phyloP scores from a whole-genome alignment of 768 basidiomycete species.

The Mycena vitilis region DNA sequence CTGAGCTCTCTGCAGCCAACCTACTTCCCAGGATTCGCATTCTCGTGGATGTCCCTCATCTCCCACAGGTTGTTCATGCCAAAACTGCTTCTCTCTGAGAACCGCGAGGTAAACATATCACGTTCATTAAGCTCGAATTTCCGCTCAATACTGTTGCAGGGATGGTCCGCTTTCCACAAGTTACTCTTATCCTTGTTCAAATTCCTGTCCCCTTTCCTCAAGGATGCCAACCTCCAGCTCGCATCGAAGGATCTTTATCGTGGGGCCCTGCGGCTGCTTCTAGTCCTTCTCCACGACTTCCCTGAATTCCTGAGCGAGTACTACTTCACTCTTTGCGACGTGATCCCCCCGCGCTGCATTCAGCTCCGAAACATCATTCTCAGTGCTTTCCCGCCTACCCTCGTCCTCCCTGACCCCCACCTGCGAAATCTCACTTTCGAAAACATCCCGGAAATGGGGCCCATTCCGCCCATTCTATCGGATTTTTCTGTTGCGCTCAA shows the following conservation, averaged over 20 bases:
- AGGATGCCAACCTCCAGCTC: slow-evolving; percentile 80
- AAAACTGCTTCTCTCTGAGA: slow-evolving; percentile 86
- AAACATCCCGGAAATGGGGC: slow-evolving; percentile 88
- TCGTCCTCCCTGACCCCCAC: slow-evolving; percentile 88
- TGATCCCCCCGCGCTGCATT: slow-evolving; percentile 91
- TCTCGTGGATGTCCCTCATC: slow-evolving; percentile 97
- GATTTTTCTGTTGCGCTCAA: slow-evolving; percentile 90
- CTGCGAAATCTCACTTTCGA: slow-evolving; percentile 81
- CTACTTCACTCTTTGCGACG: slow-evolving; percentile 95
- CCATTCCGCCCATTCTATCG: slow-evolving; percentile 89
- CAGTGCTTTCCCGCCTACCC: slow-evolving; percentile 89
- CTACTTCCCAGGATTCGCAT: slow-evolving; percentile 97
- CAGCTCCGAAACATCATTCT: slow-evolving; percentile 97
- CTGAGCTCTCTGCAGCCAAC: slow-evolving; percentile 96
- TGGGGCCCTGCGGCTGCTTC: slow-evolving; percentile 88
- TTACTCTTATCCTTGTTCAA: slow-evolving; percentile 93
- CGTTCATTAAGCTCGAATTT: slow-evolving; percentile 15
- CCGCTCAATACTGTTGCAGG: slow-evolving; percentile 54
- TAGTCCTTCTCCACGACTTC: slow-evolving; percentile 98
- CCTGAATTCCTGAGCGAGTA: slow-evolving; percentile 98
- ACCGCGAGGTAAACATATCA: slow-evolving; percentile 75
- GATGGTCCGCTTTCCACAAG: slow-evolving; percentile 97
- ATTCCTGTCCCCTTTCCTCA: slow-evolving; percentile 93
- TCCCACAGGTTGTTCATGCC: slow-evolving; percentile 99
- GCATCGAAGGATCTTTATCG: slow-evolving; percentile 91